These are phyloP conservation scores for Venturia oleaginea DNA, from an alignment of 2,329 filamentous ascomycete species.

Conservation along the genomic window DNA sequence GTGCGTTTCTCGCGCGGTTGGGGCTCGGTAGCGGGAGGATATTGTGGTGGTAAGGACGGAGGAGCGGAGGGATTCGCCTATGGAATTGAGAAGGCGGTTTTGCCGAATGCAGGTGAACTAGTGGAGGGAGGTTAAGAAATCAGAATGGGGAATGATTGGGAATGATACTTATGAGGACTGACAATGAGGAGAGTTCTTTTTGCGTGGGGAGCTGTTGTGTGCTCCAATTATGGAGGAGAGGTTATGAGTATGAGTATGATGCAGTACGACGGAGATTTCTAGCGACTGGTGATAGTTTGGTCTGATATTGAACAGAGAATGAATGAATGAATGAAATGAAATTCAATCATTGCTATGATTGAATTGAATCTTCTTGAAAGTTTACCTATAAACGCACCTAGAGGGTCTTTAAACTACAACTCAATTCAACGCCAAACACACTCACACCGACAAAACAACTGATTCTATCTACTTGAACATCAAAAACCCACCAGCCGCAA, in stretches of 20 bases:
- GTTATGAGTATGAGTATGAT: too few species aligned
- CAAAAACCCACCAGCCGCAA: slow-evolving; percentile 17
- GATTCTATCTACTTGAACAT: slow-evolving; percentile 16
- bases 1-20: neutral
- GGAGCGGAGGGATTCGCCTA: neutral
- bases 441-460: neutral
- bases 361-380: neutral
- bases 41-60: neutral
- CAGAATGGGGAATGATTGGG: too few species aligned
- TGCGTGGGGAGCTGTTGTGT: too few species aligned
- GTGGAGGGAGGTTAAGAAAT: neutral
- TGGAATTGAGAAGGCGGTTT: too few species aligned
- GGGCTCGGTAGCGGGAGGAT: neutral
- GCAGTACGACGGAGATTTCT: neutral
- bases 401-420: neutral
- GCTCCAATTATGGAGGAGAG: too few species aligned
- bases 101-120: too few species aligned
- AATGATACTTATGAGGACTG: too few species aligned
- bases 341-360: too few species aligned
- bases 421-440: neutral
- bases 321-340: neutral
- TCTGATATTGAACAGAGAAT: neutral
- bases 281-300: too few species aligned
- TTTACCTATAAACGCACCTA: neutral
- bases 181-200: too few species aligned